These are phyloP conservation scores for Teunomyces aglyptinius DNA, from an alignment of 805 yeast species.

Conservation along the genomic window DNA sequence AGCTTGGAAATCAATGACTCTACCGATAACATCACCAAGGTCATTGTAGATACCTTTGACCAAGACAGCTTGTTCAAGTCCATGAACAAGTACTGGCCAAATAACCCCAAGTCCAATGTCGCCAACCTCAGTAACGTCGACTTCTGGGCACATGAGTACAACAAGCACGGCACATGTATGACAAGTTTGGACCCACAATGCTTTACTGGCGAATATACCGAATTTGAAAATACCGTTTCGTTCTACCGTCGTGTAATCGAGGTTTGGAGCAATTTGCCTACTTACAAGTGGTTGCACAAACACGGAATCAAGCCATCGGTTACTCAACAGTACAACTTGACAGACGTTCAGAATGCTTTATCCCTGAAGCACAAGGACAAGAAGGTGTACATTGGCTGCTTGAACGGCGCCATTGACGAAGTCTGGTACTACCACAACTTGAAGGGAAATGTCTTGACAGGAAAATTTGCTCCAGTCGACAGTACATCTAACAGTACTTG, in stretches of 20 bases:
- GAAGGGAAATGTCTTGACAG: constrained; percentile 68
- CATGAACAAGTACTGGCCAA: constrained; percentile 31
- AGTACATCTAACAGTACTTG: constrained; percentile 59
- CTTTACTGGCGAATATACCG: constrained; percentile 30
- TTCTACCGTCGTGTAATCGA: constrained; percentile 29
- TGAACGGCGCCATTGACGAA: constrained; percentile 46
- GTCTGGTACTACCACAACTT: constrained; percentile 81
- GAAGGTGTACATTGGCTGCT: constrained; percentile 36
- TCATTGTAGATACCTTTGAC: constrained; percentile 24
- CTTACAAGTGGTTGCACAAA: constrained; percentile 32
- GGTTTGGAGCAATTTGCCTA: constrained; percentile 29
- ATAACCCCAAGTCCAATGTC: constrained; percentile 15
- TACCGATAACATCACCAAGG: constrained; percentile 23
- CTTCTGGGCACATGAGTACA: constrained; percentile 44
- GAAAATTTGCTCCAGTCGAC: constrained; percentile 54
- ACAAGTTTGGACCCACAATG: constrained; percentile 37
- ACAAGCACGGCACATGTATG: constrained; percentile 45
- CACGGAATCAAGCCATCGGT: constrained; percentile 38
- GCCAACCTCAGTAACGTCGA: constrained; percentile 27
- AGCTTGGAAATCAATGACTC: constrained; percentile 27
- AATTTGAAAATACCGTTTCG: constrained; percentile 28
- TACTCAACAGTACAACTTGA: constrained; percentile 30
- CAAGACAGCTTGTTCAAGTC: constrained; percentile 25
- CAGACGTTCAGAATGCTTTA: constrained; percentile 33
- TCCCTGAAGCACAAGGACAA: constrained; percentile 28